Evolutionary conservation across 768 basidiomycete genomes (phyloP), one percentile per base, ranked within the genome.

Genomic region (Leucosporidium creatinivorum): DNA sequence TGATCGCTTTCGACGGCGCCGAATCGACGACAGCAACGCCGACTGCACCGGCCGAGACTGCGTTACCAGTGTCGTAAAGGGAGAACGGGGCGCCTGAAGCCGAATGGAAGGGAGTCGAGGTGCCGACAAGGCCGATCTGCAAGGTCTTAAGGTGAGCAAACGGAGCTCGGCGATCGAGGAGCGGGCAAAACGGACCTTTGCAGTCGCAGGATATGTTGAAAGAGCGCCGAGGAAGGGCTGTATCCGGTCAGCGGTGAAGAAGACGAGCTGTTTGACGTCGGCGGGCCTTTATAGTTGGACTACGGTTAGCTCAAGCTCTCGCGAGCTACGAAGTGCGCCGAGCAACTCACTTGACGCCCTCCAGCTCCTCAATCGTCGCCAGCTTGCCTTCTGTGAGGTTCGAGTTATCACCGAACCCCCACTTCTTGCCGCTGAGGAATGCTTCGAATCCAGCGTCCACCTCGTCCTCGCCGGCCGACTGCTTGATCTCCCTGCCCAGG

Each of bases 51-150:
- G 39, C 23, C 8, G 64, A 50, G 3, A 39, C 31, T 0, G 33
- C n/a, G 25, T 36, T 15, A 13, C 36, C 55, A 31, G 49, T 23
- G 52, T 44, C 28, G 56, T 66, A 72, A 39, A 72, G 67, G 7
- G 61, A 51, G 65, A 52, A 72, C 0, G 70, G 61, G 4, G n/a
- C 28, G 39, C 54, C 33, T 1, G 56, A 18, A 2, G 58, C 30
- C 0, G 70, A 68, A 44, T 72, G 70, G 59, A 72, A 72, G 1
- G 70, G 70, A 0, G 70, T 72, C 25, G 67, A 68, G 23, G 58
- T 28, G 50, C 65, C 58, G 62, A 72, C 50, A 18, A 72, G 62
- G 21, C 70, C 70, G 18, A 57, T 19, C 70, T 72, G 57, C 7
- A 33, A 23, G 21, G 0, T 9, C 19, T n/a, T 15, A 17, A 6